These are phyloP conservation scores for Polytrichum commune DNA, from an alignment of 225 moss, liverwort and hornwort genomes.

Conservation along the genomic window DNA sequence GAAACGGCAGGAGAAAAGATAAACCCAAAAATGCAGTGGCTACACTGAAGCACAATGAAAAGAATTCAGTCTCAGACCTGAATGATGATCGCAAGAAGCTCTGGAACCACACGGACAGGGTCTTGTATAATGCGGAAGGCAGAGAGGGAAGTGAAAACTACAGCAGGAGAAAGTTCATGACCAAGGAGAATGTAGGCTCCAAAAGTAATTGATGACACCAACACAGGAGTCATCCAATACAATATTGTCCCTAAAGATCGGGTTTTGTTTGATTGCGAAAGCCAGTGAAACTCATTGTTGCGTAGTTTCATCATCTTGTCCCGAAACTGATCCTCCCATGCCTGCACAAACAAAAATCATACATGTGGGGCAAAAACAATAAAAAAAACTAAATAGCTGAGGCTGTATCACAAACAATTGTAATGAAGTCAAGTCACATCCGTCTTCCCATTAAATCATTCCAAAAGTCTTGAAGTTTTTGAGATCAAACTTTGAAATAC, in stretches of 20 bases:
- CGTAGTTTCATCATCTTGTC: conserved; percentile 43
- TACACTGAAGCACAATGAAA: too few species aligned
- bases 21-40: neutral
- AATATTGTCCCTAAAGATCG: conserved; percentile 32
- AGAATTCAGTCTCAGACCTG: conserved; percentile 25
- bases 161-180: conserved; percentile 39
- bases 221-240: conserved; percentile 56
- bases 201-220: conserved; percentile 46
- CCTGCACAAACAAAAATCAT: conserved; percentile 17
- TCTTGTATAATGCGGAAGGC: conserved; percentile 53
- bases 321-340: conserved; percentile 57
- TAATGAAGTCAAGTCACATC: too few species aligned
- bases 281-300: conserved; percentile 46
- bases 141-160: conserved; percentile 48
- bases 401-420: too few species aligned
- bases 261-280: conserved; percentile 29
- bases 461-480: too few species aligned
- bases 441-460: too few species aligned
- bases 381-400: too few species aligned
- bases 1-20: neutral
- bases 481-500: neutral
- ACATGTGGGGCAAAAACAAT: too few species aligned
- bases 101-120: conserved; percentile 41
- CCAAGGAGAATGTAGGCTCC: conserved; percentile 40
- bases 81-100: conserved; percentile 32